These are phyloP conservation scores for Sherardia arvensis DNA, from an alignment of 257 asterid species.

Conservation along the genomic window DNA sequence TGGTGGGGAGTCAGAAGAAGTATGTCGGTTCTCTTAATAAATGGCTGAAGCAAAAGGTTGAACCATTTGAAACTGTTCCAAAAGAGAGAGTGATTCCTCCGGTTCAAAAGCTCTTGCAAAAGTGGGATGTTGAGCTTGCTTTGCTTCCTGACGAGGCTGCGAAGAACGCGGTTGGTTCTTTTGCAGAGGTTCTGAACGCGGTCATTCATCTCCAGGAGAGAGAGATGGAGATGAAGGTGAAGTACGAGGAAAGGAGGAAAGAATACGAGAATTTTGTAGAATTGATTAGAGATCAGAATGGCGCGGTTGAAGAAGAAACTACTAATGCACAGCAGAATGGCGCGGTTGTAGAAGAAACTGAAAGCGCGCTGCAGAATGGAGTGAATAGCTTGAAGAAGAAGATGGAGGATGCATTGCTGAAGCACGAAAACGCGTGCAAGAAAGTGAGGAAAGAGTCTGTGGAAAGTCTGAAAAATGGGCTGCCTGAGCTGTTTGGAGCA, in stretches of 20 bases:
- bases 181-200: slow-evolving; percentile 65
- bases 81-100: slow-evolving; percentile 67
- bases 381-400: slow-evolving; percentile 58
- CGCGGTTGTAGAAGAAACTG: slow-evolving; percentile 27
- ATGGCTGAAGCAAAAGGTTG: slow-evolving; percentile 79
- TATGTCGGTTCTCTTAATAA: slow-evolving; percentile 49
- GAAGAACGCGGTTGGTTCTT: slow-evolving; percentile 57
- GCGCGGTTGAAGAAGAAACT: slow-evolving; percentile 19
- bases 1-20: slow-evolving; percentile 46
- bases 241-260: slow-evolving; percentile 57
- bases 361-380: slow-evolving; percentile 29
- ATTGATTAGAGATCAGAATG: slow-evolving; percentile 44
- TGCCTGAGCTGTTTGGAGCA: slow-evolving; percentile 89
- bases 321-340: slow-evolving; percentile 32
- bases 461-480: slow-evolving; percentile 52
- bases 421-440: slow-evolving; percentile 56
- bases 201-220: slow-evolving; percentile 70
- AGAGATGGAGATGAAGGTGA: slow-evolving; percentile 86
- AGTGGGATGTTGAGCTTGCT: slow-evolving; percentile 79
- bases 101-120: slow-evolving; percentile 58
- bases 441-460: slow-evolving; percentile 85
- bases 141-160: slow-evolving; percentile 88
- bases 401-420: slow-evolving; percentile 75
- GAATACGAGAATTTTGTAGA: slow-evolving; percentile 72
- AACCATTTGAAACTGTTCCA: slow-evolving; percentile 68